These are phyloP conservation scores for Cordia subcordata DNA, from an alignment of 257 asterid genomes.

Conservation along the genomic window DNA sequence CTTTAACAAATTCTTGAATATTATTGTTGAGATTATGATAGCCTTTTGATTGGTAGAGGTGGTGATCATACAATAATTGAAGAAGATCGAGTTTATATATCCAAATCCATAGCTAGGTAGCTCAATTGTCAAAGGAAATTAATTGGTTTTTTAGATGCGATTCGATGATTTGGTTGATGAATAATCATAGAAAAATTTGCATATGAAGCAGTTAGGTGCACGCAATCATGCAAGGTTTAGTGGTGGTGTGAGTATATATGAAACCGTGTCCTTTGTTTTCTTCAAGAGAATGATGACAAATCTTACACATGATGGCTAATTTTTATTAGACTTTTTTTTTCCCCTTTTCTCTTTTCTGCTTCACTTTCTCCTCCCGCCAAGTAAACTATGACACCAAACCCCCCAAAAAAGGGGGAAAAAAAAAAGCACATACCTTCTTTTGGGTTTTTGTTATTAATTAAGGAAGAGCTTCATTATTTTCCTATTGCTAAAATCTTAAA, in stretches of 20 bases:
- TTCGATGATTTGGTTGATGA: too few relatives aligned
- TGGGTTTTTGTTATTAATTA: too few relatives aligned
- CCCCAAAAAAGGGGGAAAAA: too few relatives aligned
- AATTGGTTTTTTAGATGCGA: too few relatives aligned
- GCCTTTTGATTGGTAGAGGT: neutral
- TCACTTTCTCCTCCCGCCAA: conserved; percentile 30
- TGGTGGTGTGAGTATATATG: conserved; percentile 24
- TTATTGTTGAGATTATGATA: neutral
- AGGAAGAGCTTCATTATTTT: conserved; percentile 16
- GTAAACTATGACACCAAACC: conserved; percentile 17
- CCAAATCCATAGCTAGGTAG: too few relatives aligned
- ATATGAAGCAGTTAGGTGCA: too few relatives aligned
- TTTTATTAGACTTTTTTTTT: neutral
- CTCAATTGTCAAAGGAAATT: too few relatives aligned
- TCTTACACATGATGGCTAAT: conserved; percentile 5
- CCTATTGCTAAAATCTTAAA: too few relatives aligned
- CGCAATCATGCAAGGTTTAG: conserved; percentile 31
- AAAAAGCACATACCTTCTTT: too few relatives aligned
- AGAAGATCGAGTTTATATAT: too few relatives aligned
- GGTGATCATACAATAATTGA: conserved; percentile 7
- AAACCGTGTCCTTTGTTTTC: conserved; percentile 18
- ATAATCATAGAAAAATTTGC: too few relatives aligned
- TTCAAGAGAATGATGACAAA: conserved; percentile 12
- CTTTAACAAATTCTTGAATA: too few relatives aligned
- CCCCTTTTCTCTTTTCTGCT: neutral